These are phyloP conservation scores for Sarocladiaceae sp. DNA, from an alignment of 2,329 filamentous ascomycete species.

Conservation along the genomic window DNA sequence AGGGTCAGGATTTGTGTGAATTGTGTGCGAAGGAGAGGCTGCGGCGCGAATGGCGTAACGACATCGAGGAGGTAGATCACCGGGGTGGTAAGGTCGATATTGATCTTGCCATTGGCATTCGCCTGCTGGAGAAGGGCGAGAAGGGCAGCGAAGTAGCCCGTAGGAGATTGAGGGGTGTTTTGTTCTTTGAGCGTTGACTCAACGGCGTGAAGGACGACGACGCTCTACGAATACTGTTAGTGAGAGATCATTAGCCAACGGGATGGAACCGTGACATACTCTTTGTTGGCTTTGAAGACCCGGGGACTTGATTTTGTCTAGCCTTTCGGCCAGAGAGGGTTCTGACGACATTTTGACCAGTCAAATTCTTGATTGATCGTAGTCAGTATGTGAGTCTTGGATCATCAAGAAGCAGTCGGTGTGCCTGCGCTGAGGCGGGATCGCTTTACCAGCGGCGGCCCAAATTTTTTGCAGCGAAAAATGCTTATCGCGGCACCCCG, in stretches of 20 bases:
- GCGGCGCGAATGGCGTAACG: constrained; percentile 78
- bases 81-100: constrained; percentile 78
- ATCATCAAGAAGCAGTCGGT: background rate
- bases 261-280: too few species aligned
- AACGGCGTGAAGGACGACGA: constrained; percentile 82
- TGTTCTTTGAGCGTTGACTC: constrained; percentile 91
- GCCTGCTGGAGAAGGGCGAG: constrained; percentile 82
- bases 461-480: constrained; percentile 9
- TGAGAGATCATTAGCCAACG: constrained; percentile 11
- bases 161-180: constrained; percentile 76
- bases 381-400: too few species aligned
- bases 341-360: constrained; percentile 1
- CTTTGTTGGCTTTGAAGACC: constrained; percentile 94
- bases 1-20: constrained; percentile 89
- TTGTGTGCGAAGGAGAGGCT: constrained; percentile 85
- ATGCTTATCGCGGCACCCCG: constrained; percentile 4
- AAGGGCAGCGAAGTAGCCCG: constrained; percentile 93
- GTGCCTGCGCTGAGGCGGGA: background rate
- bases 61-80: constrained; percentile 95
- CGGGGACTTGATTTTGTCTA: constrained; percentile 95
- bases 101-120: constrained; percentile 62
- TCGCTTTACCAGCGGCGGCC: background rate
- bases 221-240: constrained; percentile 57
- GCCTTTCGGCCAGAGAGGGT: constrained; percentile 71
- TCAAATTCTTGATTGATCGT: too few species aligned